These are phyloP conservation scores for Ustilago cynodontis DNA, from an alignment of 1,284 basidiomycete species.

Conservation along the genomic window DNA sequence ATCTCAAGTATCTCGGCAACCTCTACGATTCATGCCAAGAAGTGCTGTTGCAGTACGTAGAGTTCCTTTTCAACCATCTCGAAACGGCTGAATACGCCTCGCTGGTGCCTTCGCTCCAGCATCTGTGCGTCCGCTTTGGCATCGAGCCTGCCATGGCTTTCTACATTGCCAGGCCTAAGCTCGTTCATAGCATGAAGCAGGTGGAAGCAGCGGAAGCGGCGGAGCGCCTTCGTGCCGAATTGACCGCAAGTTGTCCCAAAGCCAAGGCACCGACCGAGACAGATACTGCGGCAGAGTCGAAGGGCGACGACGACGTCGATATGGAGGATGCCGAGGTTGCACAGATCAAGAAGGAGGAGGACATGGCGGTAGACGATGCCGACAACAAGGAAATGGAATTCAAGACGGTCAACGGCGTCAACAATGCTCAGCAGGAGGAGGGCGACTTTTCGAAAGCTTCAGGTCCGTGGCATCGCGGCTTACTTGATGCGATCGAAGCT, in stretches of 20 bases:
- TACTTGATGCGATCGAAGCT: conserved; percentile 54
- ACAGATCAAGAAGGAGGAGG: conserved; percentile 7
- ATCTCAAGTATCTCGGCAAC: conserved; percentile 67
- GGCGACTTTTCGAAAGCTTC: background rate
- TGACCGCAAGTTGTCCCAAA: conserved; percentile 53
- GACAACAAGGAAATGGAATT: background rate
- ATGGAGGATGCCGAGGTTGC: conserved; percentile 32
- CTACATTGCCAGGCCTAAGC: conserved; percentile 62
- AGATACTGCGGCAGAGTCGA: background rate
- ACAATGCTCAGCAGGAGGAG: background rate
- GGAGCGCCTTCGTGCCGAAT: conserved; percentile 47
- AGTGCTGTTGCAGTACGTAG: conserved; percentile 67
- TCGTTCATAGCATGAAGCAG: conserved; percentile 55
- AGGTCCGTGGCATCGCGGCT: conserved; percentile 58
- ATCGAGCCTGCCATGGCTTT: conserved; percentile 66
- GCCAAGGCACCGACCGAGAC: conserved; percentile 17
- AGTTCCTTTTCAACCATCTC: conserved; percentile 64
- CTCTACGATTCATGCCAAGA: conserved; percentile 66
- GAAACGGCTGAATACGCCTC: conserved; percentile 56
- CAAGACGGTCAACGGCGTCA: background rate
- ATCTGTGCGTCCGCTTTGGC: conserved; percentile 59
- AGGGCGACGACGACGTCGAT: conserved; percentile 34
- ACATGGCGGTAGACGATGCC: background rate
- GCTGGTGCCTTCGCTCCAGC: conserved; percentile 53
- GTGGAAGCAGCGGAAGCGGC: conserved; percentile 50